A percentile compares a stretch with the other conserved stretches of the same genome.
Conservation (phyloP, 352 stramenopile genomes). For the Pythium folliculosum region DNA sequence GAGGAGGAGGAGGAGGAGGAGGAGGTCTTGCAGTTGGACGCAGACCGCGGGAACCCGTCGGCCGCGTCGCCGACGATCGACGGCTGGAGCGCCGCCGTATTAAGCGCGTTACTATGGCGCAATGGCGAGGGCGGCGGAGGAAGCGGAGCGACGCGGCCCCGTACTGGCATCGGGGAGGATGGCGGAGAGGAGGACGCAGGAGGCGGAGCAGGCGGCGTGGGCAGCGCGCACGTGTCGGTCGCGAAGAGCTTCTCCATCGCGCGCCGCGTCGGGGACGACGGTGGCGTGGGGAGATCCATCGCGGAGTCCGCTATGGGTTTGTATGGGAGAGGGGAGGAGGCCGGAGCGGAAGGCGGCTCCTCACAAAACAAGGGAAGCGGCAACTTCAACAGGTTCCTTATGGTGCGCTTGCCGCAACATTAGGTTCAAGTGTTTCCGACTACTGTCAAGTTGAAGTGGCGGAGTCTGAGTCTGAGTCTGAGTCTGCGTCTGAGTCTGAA, state of each 20-base stretch:
- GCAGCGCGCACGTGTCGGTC: conserved; percentile 18
- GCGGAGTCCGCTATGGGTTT: not conserved
- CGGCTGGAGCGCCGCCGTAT: conserved; percentile 14
- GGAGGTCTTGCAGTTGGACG: not conserved
- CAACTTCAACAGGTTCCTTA: conserved; percentile 17
- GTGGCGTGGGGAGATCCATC: not conserved
- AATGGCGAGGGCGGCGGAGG: conserved; percentile 10
- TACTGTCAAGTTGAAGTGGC: conserved; percentile 12
- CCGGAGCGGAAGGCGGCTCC: not conserved
- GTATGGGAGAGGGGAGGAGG: not conserved
- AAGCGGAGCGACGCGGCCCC: conserved; percentile 4
- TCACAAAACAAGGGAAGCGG: not conserved
- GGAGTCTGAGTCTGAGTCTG: conserved; percentile 9
- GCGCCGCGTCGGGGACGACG: not conserved
- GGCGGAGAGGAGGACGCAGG: not conserved
- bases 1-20: conserved; percentile 8
- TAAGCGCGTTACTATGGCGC: conserved; percentile 22
- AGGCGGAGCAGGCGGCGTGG: not conserved
- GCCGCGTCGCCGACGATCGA: conserved; percentile 17
- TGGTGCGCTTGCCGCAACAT: conserved; percentile 8
- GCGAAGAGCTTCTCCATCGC: conserved; percentile 15
- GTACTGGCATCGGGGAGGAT: not conserved
- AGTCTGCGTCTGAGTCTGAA: conserved; percentile 17
- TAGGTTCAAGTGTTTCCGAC: not conserved
- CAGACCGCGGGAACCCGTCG: conserved; percentile 15